These are phyloP conservation scores for Xylaria bambusicola DNA, from an alignment of 495 filamentous ascomycete genomes.

Conservation along the genomic window DNA sequence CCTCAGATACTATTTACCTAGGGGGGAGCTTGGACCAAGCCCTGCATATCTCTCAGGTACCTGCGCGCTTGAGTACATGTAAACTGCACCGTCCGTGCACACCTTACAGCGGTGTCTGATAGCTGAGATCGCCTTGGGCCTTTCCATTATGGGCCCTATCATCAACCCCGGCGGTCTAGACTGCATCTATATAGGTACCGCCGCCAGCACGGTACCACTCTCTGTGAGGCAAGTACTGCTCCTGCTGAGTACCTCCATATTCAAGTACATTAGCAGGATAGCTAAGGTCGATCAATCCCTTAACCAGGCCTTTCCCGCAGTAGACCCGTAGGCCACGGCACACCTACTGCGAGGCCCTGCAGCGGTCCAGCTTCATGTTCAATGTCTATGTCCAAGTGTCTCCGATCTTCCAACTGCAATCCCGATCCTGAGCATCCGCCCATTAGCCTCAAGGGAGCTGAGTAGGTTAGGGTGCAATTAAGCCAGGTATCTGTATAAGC, in stretches of 20 bases:
- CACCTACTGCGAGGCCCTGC: neutral
- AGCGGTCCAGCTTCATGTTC: slow-evolving; percentile 10
- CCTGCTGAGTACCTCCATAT: too few relatives aligned
- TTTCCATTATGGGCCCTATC: neutral
- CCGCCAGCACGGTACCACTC: too few relatives aligned
- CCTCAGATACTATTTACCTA: too few relatives aligned
- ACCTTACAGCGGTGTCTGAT: slow-evolving; percentile 1
- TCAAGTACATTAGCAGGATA: neutral
- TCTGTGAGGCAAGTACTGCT: too few relatives aligned
- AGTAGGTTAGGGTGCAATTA: slow-evolving; percentile 14
- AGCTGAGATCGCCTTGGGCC: neutral
- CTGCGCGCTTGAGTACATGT: too few relatives aligned
- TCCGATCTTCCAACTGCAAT: slow-evolving; percentile 29
- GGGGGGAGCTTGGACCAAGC: too few relatives aligned
- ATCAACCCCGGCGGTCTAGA: slow-evolving; percentile 9
- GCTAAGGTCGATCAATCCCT: too few relatives aligned
- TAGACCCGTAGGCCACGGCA: slow-evolving; percentile 1
- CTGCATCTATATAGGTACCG: too few relatives aligned
- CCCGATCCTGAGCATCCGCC: slow-evolving; percentile 27
- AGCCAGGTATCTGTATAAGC: neutral
- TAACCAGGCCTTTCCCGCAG: neutral
- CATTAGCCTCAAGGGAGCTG: slow-evolving; percentile 21
- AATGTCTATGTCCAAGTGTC: slow-evolving; percentile 16
- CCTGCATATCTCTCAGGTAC: too few relatives aligned
- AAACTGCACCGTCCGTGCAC: too few relatives aligned